Evolutionary conservation across 441 rosid species (phyloP).

Genomic region (Euphorbia schlechtendalii): DNA sequence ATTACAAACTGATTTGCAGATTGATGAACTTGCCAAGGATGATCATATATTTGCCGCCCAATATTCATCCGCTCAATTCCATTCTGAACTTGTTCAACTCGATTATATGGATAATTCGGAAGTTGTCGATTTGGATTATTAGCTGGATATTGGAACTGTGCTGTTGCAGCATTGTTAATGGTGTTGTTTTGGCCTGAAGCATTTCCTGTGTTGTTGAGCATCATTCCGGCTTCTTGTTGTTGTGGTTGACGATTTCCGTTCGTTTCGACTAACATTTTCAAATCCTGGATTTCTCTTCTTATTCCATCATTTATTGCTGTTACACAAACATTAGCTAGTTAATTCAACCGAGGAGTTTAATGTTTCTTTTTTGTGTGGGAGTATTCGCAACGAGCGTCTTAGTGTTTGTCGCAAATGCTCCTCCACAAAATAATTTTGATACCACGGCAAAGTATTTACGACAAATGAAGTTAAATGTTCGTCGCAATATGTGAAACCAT

Average conservation of each 20-base stretch:
- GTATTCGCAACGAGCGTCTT: too few relatives aligned
- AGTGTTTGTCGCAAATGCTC: too few relatives aligned
- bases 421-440: too few relatives aligned
- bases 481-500: too few relatives aligned
- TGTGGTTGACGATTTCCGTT: neutral
- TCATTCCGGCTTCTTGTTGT: neutral
- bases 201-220: neutral
- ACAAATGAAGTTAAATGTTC: too few relatives aligned
- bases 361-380: too few relatives aligned
- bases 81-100: neutral
- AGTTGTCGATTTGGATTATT: neutral
- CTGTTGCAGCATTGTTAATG: neutral
- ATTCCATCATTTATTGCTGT: conserved; percentile 12
- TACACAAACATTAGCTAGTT: neutral
- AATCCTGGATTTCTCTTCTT: neutral
- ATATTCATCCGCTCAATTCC: neutral
- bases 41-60: neutral
- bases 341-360: neutral
- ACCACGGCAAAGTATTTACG: too few relatives aligned
- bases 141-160: neutral
- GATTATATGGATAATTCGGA: neutral
- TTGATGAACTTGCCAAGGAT: neutral
- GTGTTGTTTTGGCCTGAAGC: neutral
- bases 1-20: neutral
- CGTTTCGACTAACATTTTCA: neutral